Base-by-base conservation (phyloP, 768 basidiomycete genomes). In the Boletus speciosus region DNA sequence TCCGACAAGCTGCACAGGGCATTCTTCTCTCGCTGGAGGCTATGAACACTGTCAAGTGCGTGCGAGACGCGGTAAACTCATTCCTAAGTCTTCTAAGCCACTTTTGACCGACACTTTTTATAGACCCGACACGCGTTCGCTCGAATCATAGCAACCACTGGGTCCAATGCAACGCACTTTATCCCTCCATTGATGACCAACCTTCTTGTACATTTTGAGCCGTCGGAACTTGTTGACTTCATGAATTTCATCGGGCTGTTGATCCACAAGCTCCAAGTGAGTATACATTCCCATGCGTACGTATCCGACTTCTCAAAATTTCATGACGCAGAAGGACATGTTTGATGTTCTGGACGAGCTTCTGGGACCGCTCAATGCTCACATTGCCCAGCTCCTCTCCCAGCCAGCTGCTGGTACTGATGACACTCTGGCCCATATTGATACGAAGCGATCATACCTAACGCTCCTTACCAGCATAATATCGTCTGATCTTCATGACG, bases 91-190 rank as follows among this genome's bases (percentile, higher is more conserved):
- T 35, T 35, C 25, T 36, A 36, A 36, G 12, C 36, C 27, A 40
- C 39, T 47, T 51, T 59, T 44, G 45, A 40, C 51, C 56, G 14
- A 62, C 49, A 29, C 14, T 36, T 52, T 53, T 23, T 10, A 21
- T 60, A 98, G 96, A 88, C 92, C 31, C 86, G 97, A 12, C 90
- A 90, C 61, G 90, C 96, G 1, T 98, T 98, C 71, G 87, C 94
- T 32, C 86, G 95, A 39, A 89, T 98, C 55, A 79, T 98, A 57
- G 91, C 88, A 15, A 90, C 91, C 1, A 87, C 93, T 21, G 95
- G 95, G 12, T 84, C 88, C 7, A 85, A 82, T 36, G 86, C 96
- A 48, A 90, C 93, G 0, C 85, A 88, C 59, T 85, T 86, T 58
- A 93, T 98, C 40, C 93, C 95, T 3, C 78, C 86, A 23, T 78